Base-by-base conservation (phyloP, 2,329 filamentous ascomycete species). In the Fusarium cicatricum region DNA sequence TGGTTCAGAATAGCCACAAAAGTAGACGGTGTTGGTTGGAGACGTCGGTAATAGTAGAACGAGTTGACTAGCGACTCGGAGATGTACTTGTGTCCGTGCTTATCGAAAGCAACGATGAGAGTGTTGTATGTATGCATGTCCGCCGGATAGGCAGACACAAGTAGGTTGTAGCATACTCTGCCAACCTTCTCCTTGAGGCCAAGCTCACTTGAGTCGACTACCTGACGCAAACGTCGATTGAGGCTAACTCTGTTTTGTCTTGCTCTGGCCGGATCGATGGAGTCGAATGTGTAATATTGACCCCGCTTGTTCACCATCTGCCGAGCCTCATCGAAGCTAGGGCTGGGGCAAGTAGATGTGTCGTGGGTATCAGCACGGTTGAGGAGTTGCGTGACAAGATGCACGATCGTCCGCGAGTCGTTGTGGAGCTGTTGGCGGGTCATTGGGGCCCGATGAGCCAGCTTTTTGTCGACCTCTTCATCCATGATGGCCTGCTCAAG, bases 81-180 rank as follows among this genome's bases (percentile, higher is more conserved):
- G 15, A 88, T 74, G 32, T 76, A 73, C 50, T 80, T 76, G 46
- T 81, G 75, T 23, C 79, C 76, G 5, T 81, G 70, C 28, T 78
- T 77, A 46, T 82, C 80, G 44, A 94, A 86, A n/a, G 84, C 83
- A n/a, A 83, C 71, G 3, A 94, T 81, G 21, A 95, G 79, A 11
- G 82, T 81, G 68, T 92, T 92, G 75, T 87, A 91, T 4, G 87
- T 91, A 60, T 86, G 80, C 31, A 90, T 81, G 58, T 85, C 85
- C 1, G 90, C 89, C 0, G 86, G 83, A 15, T 84, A 77, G 2
- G 80, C 71, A 3, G 85, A 86, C 4, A 85, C 76, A 14, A 91
- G 79, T 3, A 95, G 75, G 67, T 91, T 91, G 72, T 88, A 87
- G 71, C 83, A 85, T 46, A 86, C 77, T 33, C 70, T 69, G 34